Evolutionary conservation across 2,329 filamentous ascomycete genomes (phyloP).

Genomic region (Penicillium sp.): DNA sequence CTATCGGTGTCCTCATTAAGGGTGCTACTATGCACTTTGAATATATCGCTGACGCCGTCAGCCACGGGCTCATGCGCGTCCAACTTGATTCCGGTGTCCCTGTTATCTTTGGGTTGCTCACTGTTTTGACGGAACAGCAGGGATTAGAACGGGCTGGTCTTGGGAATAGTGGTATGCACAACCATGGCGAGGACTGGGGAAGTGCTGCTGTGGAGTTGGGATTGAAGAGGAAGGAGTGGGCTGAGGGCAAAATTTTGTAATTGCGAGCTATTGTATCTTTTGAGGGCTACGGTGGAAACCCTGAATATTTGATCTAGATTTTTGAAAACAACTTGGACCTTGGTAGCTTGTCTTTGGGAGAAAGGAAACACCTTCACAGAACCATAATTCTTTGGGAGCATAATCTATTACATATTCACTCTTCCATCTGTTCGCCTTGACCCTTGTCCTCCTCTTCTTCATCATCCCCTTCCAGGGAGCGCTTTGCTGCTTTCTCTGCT

Average conservation of each 20-base stretch:
- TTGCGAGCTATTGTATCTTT: neutral
- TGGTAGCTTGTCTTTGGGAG: neutral
- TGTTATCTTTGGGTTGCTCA: slow-evolving; percentile 88
- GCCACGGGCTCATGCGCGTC: slow-evolving; percentile 89
- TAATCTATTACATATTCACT: slow-evolving; percentile 53
- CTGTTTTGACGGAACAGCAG: slow-evolving; percentile 83
- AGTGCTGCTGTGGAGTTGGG: slow-evolving; percentile 91
- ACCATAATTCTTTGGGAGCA: slow-evolving; percentile 17
- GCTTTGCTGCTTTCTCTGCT: slow-evolving; percentile 89
- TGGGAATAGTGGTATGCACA: slow-evolving; percentile 61
- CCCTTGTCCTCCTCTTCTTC: slow-evolving; percentile 71
- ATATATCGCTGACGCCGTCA: slow-evolving; percentile 91
- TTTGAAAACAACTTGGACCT: neutral
- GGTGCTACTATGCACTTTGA: slow-evolving; percentile 99
- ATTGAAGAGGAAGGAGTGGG: slow-evolving; percentile 81
- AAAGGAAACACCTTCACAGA: slow-evolving; percentile 5
- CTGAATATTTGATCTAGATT: neutral
- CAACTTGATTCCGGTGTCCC: slow-evolving; percentile 86
- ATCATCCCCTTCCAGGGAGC: slow-evolving; percentile 81
- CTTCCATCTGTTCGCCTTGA: slow-evolving; percentile 79
- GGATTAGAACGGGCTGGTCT: slow-evolving; percentile 81
- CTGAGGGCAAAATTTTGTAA: slow-evolving; percentile 61
- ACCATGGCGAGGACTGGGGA: slow-evolving; percentile 97
- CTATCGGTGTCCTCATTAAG: slow-evolving; percentile 95
- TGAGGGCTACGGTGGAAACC: slow-evolving; percentile 4